phyloP scores from a whole-genome alignment of 2,329 filamentous ascomycete genomes.

The Hymenoscyphus salicellus region DNA sequence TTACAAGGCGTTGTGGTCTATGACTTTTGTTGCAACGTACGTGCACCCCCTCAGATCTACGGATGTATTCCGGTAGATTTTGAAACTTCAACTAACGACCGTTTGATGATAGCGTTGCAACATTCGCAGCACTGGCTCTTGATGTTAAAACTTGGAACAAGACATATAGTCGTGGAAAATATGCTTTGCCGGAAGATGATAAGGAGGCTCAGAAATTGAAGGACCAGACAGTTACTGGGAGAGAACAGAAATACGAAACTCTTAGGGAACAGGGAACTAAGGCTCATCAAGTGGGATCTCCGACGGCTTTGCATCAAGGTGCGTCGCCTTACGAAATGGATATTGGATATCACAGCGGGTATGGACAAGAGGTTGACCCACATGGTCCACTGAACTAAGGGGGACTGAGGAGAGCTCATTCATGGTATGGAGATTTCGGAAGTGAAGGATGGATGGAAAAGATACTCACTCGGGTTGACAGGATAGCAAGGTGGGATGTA shows the following conservation, averaged over 20 bases:
- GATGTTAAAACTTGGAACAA: slow-evolving; percentile 28
- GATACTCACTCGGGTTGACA: background rate
- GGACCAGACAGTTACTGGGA: slow-evolving; percentile 19
- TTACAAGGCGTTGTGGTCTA: slow-evolving; percentile 33
- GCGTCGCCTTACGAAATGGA: slow-evolving; percentile 18
- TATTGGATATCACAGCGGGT: slow-evolving; percentile 31
- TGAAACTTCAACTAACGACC: background rate
- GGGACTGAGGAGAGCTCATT: background rate
- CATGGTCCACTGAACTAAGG: slow-evolving; percentile 18
- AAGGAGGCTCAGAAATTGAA: slow-evolving; percentile 24
- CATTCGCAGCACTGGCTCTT: slow-evolving; percentile 27
- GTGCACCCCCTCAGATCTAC: slow-evolving; percentile 8
- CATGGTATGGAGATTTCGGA: background rate
- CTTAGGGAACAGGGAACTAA: slow-evolving; percentile 14
- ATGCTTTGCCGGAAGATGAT: slow-evolving; percentile 31
- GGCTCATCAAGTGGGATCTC: background rate
- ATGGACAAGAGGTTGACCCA: slow-evolving; percentile 25
- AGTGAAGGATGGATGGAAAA: background rate
- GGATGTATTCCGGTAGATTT: background rate
- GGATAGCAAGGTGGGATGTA: background rate
- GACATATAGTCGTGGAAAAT: slow-evolving; percentile 21
- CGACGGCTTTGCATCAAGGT: slow-evolving; percentile 1
- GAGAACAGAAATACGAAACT: slow-evolving; percentile 22
- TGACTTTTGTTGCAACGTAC: slow-evolving; percentile 31
- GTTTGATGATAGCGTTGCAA: slow-evolving; percentile 22